Conservation (phyloP, 202 grass and related monocot genomes). For the Bolboschoenoplectus hybrid region DNA sequence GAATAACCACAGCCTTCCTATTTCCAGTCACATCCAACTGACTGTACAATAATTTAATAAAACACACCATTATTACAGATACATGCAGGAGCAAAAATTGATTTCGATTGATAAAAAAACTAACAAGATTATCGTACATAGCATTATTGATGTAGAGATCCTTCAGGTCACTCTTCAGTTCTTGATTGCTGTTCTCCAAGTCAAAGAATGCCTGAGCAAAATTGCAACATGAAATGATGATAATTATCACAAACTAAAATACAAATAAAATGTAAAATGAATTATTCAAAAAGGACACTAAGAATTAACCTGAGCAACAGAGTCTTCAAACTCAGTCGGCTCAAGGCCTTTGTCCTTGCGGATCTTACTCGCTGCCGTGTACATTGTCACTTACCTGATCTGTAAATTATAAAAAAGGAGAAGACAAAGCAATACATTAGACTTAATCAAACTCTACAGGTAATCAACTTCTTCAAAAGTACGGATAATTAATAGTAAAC, state of each 20-base stretch:
- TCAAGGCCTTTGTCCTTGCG: constrained; percentile 71
- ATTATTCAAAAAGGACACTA: background rate
- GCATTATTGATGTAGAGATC: constrained; percentile 63
- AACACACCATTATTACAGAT: background rate
- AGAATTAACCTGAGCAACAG: constrained; percentile 58
- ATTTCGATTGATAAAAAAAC: background rate
- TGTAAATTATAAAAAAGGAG: background rate
- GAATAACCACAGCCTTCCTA: constrained; percentile 63
- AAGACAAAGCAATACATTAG: background rate
- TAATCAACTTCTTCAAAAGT: background rate
- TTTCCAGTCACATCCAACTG: constrained; percentile 56
- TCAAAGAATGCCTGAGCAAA: constrained; percentile 54
- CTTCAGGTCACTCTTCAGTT: constrained; percentile 62
- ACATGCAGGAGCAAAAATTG: background rate
- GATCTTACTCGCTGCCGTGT: constrained; percentile 68
- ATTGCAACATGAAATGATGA: no score
- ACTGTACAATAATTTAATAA: constrained; percentile 33
- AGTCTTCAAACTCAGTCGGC: constrained; percentile 69
- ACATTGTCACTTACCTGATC: constrained; percentile 47
- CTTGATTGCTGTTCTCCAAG: constrained; percentile 58
- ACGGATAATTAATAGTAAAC: background rate
- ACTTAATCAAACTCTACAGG: background rate
- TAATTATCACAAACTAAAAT: background rate
- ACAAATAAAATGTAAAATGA: background rate
- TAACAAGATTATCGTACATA: constrained; percentile 18